Evolutionary conservation across 2,329 filamentous ascomycete genomes (phyloP), one percentile per base, ranked within the genome.

Genomic region (Fusarium pseudograminearum): DNA sequence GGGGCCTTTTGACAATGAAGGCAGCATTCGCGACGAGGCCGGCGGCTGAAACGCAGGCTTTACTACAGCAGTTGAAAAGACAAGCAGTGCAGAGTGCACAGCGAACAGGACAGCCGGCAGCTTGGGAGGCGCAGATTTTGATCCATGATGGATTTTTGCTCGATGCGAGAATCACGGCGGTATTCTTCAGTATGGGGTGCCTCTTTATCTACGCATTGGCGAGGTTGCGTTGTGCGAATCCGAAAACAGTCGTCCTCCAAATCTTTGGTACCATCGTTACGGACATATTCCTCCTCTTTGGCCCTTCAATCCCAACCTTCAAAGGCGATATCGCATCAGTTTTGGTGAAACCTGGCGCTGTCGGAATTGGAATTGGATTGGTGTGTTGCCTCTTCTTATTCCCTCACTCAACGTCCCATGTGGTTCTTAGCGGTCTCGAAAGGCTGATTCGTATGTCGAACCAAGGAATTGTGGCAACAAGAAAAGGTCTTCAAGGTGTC

Each of bases 1-100:
- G 84, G 84, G 84, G 84, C 5, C 75, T 84, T 4, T 74, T 85
- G 46, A 76, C 79, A 0, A 85, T 84, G 83, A 83, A 84, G 61
- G 83, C 83, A 4, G 84, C 83, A 4, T 62, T 80, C 11, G 81
- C 83, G 2, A 79, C 80, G 4, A 76, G 84, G 6, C 72, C 77
- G 0, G 79, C 81, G 10, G 82, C 80, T 0, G 76, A 80, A 48
- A 52, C 48, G 76, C 77, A 1, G 70, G 63, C 47, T 58, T 81
- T 5, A 72, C 9, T 52, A 4, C 9, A 24, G 1, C 18, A 41
- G 1, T 41, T 52, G 7, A 14, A 52, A 6, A 52, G 7, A 16
- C 48, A 41, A 1, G 48, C 48, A 20, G 48, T 40, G 1, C 18
- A 7, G 10, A 40, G 6, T 2, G 65, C 28, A 18, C 1, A 75